Evolutionary conservation across 163 green algal genomes (phyloP).

Genomic region (Smithsoniella earleae): DNA sequence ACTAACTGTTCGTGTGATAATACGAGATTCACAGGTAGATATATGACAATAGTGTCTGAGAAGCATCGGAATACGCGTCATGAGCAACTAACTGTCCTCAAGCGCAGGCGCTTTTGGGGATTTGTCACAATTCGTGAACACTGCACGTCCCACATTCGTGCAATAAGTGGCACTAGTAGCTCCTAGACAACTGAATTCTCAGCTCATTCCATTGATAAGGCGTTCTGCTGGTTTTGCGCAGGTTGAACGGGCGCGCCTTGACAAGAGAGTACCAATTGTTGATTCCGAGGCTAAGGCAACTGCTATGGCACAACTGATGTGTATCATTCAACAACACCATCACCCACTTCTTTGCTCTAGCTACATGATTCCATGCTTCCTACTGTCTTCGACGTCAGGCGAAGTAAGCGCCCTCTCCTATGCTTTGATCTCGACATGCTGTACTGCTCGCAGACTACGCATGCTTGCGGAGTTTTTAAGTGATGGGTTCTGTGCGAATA

Average conservation of each 20-base stretch:
- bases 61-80: too few species aligned
- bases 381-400: slow-evolving; percentile 1
- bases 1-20: too few species aligned
- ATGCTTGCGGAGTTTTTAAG: slow-evolving; percentile 26
- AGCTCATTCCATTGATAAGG: too few species aligned
- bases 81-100: too few species aligned
- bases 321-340: slow-evolving; percentile 29
- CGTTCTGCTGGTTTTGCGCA: too few species aligned
- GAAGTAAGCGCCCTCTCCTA: not conserved
- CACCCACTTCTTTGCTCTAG: slow-evolving; percentile 19
- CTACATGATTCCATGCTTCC: slow-evolving; percentile 28
- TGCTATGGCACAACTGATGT: slow-evolving; percentile 22
- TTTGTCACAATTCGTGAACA: too few species aligned
- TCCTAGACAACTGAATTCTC: too few species aligned
- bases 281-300: not conserved
- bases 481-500: not conserved
- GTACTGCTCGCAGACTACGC: not conserved
- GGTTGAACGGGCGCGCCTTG: not conserved
- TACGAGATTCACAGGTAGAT: too few species aligned
- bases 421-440: not conserved
- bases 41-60: too few species aligned
- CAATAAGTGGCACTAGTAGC: too few species aligned
- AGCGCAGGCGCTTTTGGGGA: too few species aligned
- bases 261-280: not conserved
- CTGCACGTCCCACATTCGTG: too few species aligned